Conservation (phyloP, 2,329 filamentous ascomycete species). For the Fusarium sarcochroum region DNA sequence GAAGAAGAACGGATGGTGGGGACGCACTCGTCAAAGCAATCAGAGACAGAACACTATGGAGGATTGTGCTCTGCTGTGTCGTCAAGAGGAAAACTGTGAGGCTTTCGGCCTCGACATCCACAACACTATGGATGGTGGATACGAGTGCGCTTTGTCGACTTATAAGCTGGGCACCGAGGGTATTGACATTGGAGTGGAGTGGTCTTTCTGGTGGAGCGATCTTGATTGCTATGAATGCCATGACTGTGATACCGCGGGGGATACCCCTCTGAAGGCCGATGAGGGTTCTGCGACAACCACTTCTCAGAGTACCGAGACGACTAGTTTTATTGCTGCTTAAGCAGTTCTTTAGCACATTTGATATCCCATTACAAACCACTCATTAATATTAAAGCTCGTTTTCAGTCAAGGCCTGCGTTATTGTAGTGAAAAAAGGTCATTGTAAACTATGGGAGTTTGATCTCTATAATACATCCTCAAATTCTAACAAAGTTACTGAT, state of each 20-base stretch:
- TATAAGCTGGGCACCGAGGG: constrained; percentile 22
- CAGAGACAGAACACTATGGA: constrained; percentile 10
- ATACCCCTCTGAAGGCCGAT: too few relatives aligned
- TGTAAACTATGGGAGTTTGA: not conserved
- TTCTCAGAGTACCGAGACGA: too few relatives aligned
- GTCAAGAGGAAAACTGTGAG: not conserved
- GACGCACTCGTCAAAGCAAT: not conserved
- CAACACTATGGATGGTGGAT: too few relatives aligned
- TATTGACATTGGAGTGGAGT: not conserved
- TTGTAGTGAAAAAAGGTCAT: not conserved
- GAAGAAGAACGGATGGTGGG: constrained; percentile 14
- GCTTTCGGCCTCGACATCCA: constrained; percentile 8
- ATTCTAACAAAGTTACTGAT: not conserved
- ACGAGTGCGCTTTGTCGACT: not conserved
- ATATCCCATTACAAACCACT: too few relatives aligned
- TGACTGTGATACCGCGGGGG: not conserved
- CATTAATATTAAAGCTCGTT: too few relatives aligned
- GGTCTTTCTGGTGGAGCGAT: constrained; percentile 22
- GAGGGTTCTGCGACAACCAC: too few relatives aligned
- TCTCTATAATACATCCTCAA: not conserved
- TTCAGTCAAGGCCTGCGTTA: too few relatives aligned
- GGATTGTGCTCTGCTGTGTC: constrained; percentile 14
- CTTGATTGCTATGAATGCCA: constrained; percentile 21
- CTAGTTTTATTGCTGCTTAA: too few relatives aligned
- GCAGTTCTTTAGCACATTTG: too few relatives aligned